These are phyloP conservation scores for Eucalyptus fibrosa DNA, from an alignment of 345 rosid species.

Conservation along the genomic window DNA sequence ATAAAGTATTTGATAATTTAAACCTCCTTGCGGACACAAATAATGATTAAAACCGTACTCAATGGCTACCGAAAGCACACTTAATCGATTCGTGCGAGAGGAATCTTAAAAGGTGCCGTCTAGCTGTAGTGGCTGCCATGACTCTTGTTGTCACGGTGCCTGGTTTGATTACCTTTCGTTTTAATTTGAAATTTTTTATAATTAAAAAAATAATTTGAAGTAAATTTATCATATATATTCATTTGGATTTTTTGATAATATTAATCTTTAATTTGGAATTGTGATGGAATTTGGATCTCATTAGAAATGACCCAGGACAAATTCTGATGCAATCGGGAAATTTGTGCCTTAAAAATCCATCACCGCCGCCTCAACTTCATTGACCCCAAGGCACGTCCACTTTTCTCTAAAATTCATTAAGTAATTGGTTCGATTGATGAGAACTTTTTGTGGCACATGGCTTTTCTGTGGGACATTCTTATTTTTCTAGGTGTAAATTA, in stretches of 20 bases:
- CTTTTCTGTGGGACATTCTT: neutral
- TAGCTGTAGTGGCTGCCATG: too few species aligned
- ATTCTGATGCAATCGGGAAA: neutral
- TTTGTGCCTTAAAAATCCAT: neutral
- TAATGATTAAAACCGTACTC: neutral
- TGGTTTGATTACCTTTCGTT: too few species aligned
- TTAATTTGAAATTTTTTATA: too few species aligned
- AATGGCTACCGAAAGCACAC: neutral
- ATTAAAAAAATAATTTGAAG: too few species aligned
- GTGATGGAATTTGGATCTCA: neutral
- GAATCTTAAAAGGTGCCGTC: too few species aligned
- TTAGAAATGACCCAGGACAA: neutral
- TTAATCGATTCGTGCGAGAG: neutral
- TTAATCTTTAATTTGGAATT: neutral
- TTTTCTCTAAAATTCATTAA: neutral
- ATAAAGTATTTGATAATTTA: neutral
- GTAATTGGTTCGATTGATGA: neutral
- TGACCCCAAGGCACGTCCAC: neutral
- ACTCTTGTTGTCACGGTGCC: too few species aligned
- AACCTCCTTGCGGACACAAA: neutral
- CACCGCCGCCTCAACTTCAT: neutral
- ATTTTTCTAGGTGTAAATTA: neutral
- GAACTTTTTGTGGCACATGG: neutral
- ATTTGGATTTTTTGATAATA: too few species aligned
- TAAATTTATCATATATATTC: too few species aligned